Evolutionary conservation across 495 filamentous ascomycete genomes (phyloP), one percentile per base, ranked within the genome.

Genomic region (Penicillium riverlandense): DNA sequence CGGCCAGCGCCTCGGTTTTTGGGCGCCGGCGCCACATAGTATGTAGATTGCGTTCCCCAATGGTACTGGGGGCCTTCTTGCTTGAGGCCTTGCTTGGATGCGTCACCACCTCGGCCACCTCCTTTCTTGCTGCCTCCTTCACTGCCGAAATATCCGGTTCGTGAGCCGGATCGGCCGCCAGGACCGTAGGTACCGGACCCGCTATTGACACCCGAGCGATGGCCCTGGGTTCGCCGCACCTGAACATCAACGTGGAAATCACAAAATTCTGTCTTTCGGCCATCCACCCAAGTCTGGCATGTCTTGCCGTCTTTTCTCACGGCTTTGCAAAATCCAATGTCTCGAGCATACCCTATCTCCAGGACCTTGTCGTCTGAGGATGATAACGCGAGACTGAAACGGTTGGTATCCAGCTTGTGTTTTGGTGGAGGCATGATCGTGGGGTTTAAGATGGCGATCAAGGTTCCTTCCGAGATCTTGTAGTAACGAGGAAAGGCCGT

Each of bases 381-480:
- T 36, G 83, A 83, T 41, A 99, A 75, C 1, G 84, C 80, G 22
- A 99, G 72, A 31, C 83, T 86, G 61, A 96, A 99, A 16, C 77
- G 72, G 16, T 88, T 87, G 5, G 85, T 90, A 44, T 87, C 85
- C 11, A 81, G 70, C 40, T 80, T 80, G 11, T 76, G 71, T 2
- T 77, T 77, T 0, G 82, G 82, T 2, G 94, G 94, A 8, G 90
- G 87, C 77, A 99, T 83, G 51, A 97, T 84, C 2, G 66, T 80
- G 0, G 94, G 92, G 52, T 97, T 99, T n/a, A 99, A 70, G 31
- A 99, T 84, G 7, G 94, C 92, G 40, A 99, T 73, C 2, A 97
- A 71, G 0, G 86, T 95, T 14, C 94, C 92, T 2, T 85, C 78
- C 0, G 83, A 80, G 5, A 97, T 71, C 55, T 94, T 90, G 82